phyloP scores from a whole-genome alignment of 1,139 yeast species.

The Kurtzmaniella quercitrusa region DNA sequence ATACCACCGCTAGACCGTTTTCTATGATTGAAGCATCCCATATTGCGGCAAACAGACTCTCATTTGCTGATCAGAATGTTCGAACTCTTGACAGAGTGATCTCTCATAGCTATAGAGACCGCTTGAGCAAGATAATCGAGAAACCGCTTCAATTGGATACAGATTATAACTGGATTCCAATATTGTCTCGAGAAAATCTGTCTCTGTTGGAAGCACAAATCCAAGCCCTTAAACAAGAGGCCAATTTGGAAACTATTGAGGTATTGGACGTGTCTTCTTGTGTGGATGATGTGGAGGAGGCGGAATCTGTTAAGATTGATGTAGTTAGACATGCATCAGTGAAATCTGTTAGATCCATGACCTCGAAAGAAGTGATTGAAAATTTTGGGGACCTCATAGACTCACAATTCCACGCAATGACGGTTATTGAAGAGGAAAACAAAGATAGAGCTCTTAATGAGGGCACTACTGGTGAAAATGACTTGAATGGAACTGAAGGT shows the following conservation, averaged over 20 bases:
- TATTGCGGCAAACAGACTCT: background rate
- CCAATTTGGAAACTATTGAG: slow-evolving; percentile 13
- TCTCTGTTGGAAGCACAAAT: slow-evolving; percentile 20
- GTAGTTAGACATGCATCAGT: slow-evolving; percentile 16
- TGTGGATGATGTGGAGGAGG: background rate
- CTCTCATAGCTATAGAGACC: slow-evolving; percentile 6
- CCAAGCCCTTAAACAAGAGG: slow-evolving; percentile 17
- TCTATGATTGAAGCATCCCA: background rate
- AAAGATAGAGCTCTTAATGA: background rate
- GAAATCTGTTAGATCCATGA: slow-evolving; percentile 19
- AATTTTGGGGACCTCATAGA: slow-evolving; percentile 30
- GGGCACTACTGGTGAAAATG: background rate
- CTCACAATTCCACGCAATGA: slow-evolving; percentile 10
- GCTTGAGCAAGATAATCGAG: slow-evolving; percentile 5
- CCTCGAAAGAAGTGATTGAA: slow-evolving; percentile 26
- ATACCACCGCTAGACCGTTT: slow-evolving; percentile 1
- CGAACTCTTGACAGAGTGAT: slow-evolving; percentile 10
- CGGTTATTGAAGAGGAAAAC: background rate
- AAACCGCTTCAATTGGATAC: slow-evolving; percentile 26
- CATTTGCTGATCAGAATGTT: slow-evolving; percentile 11
- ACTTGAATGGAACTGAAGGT: no score
- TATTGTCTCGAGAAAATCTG: slow-evolving; percentile 19
- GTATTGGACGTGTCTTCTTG: slow-evolving; percentile 10
- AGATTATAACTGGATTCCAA: slow-evolving; percentile 33
- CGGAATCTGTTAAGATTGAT: background rate